Evolutionary conservation across 2,329 filamentous ascomycete species (phyloP), one percentile per base, ranked within the genome.

Genomic region (Fusarium algeriense): DNA sequence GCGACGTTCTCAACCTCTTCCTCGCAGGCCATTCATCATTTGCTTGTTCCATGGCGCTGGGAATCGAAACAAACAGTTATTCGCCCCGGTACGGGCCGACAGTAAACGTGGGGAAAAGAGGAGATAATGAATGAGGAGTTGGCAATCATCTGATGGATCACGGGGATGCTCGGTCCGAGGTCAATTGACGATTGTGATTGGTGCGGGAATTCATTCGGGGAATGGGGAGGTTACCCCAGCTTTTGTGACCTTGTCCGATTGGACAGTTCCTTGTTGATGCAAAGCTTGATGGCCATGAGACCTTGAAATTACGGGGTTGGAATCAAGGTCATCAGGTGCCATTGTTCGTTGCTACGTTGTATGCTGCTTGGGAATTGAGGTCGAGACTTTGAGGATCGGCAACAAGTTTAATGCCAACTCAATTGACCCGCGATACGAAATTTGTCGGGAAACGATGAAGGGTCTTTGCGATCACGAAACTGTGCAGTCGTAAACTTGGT

Each of bases 1-100:
- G 82, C 43, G 81, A 83, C 26, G 82, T 83, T 57, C 82, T 77
- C 59, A 83, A 72, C 44, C 82, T 79, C 73, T 84, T 84, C 58
- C 82, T 80, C 30, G 76, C 56, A 49, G 78, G 78, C 70, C 82
- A 80, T 64, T 75, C 73, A 46, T 72, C 73, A 43, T 62, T 67
- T 57, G 58, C 49, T 55, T 78, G 73, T 44, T 81, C 76, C 71
- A 79, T 69, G 53, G 61, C 53, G 34, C 49, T 68, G 67, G 64
- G 53, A 64, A 58, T 12, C n/a, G 43, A 13, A 48, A 53, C 52
- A 20, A 49, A 60, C 28, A 62, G 45, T 48, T 46, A 52, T 40
- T 77, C 77, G 77, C 70, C 74, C 78, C 77, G 77, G 76, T 60
- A 69, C 80, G 80, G 79, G 67, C 77, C 78, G 79, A 79, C 38